These are phyloP conservation scores for Ophiostoma montium DNA, from an alignment of 2,329 filamentous ascomycete species.

Conservation along the genomic window DNA sequence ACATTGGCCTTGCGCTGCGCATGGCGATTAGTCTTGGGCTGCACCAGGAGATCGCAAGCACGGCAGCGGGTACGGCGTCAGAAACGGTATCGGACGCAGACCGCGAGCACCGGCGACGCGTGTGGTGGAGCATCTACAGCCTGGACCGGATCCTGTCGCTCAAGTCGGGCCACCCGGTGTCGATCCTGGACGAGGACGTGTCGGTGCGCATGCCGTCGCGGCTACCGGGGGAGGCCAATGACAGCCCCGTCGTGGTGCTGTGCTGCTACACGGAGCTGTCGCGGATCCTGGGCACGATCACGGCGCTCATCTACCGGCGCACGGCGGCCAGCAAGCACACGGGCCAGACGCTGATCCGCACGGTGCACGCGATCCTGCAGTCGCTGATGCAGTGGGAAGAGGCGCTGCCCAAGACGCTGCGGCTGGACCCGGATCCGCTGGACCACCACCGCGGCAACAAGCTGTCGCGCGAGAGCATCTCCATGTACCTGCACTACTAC, in stretches of 20 bases:
- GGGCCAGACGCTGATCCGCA: slow-evolving; percentile 28
- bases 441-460: no score
- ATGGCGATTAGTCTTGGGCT: slow-evolving; percentile 43
- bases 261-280: slow-evolving; percentile 38
- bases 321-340: slow-evolving; percentile 14
- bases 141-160: slow-evolving; percentile 37
- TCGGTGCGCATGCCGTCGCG: slow-evolving; percentile 24
- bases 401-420: slow-evolving; percentile 31
- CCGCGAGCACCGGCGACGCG: slow-evolving; percentile 34
- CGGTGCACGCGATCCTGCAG: slow-evolving; percentile 35
- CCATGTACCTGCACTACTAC: slow-evolving; percentile 39
- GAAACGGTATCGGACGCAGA: slow-evolving; percentile 26
- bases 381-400: slow-evolving; percentile 35
- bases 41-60: slow-evolving; percentile 34
- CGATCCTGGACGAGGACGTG: slow-evolving; percentile 40
- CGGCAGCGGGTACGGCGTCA: no score
- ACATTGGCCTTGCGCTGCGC: slow-evolving; percentile 37
- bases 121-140: slow-evolving; percentile 44
- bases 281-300: slow-evolving; percentile 35
- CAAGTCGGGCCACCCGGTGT: slow-evolving; percentile 40
- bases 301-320: slow-evolving; percentile 32
- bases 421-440: slow-evolving; percentile 33
- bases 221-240: slow-evolving; percentile 25
- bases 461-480: slow-evolving; percentile 19
- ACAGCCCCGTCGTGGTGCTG: slow-evolving; percentile 33